Base-by-base conservation (phyloP, 2,329 filamentous ascomycete genomes). In the Thelonectria olida region DNA sequence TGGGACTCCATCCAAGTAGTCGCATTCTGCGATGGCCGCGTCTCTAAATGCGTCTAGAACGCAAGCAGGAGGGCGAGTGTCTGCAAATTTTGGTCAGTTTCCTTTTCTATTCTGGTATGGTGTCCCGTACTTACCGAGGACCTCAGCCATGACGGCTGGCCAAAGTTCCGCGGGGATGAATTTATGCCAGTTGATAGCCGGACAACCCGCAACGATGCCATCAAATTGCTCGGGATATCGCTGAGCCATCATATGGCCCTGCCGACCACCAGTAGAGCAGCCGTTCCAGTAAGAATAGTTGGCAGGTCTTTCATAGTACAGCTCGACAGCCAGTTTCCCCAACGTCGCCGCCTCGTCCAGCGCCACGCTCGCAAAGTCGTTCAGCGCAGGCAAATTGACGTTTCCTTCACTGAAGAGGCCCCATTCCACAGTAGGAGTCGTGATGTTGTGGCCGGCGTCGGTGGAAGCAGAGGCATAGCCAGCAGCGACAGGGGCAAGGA, bases 241-340 rank as follows among this genome's bases (percentile, higher is more conserved):
- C 64, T 87, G 82, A 0, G 83, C 80, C 10, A 83, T 76, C 66
- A 82, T 82, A 22, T 85, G 73, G 7, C 84, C 85, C 69, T 88
- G 84, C 1, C 85, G 76, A 2, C 86, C 86, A 12, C 85, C 85
- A 0, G 82, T 84, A 1, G 82, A 85, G 66, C 84, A 86, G 13
- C 85, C 84, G 8, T 77, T 74, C 67, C 80, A 86, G 70, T 85
- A 85, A 0, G 78, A 80, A 58, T 80, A 82, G 1, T 75, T 71
- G 1, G 76, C 74, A 1, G 27, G 8, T 15, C 45, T 27, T 0
- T 73, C 68, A 62, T 84, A 85, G 64, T 78, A 84, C 1, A 71
- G 67, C 10, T 78, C 63, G 1, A 76, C 75, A 4, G 84, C 67
- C 4, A 74, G 48, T 58, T 84, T 84, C 0, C 78, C 79, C 7